Evolutionary conservation across 306 rosid species (phyloP), one percentile per base, ranked within the genome.

Genomic region (Cicer yamashitae): DNA sequence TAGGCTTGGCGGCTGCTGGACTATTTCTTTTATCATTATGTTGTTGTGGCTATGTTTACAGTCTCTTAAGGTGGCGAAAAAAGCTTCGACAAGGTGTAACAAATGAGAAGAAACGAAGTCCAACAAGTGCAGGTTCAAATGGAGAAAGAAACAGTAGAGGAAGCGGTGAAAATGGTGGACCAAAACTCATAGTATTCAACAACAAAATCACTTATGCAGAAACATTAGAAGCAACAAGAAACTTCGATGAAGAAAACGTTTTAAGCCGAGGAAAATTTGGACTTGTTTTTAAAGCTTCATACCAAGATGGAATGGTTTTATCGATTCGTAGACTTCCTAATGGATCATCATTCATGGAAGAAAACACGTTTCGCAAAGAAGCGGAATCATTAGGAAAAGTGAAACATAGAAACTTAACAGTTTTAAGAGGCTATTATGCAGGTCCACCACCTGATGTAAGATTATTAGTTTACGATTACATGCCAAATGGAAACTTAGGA

Each of bases 401-500:
- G 38, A 90, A 87, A 88, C 97, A 92, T 50, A 69, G 96, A 1
- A 90, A 92, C 50, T 30, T 92, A 70, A 92, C 91, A 1, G 93
- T 90, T 20, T 77, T 92, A 5, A 86, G 97, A 2, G 97, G 97
- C 30, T 92, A 88, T 50, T 92, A 92, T 10, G 96, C 92, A 18
- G 97, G 94, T 12, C 83, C 91, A 25, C 83, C 91, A 10, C 85
- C 97, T 0, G 92, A 87, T 60, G 86, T 85, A 18, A 86, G 96
- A 81, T 88, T 92, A 9, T 83, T 90, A 7, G 92, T 90, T 17
- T 92, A 88, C 10, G 96, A 92, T 71, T 92, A 92, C 88, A 92
- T 92, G 97, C 97, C 97, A 4, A 92, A 92, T 71, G 97, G 96
- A 18, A 92, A 90, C 81, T 43, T 92, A 1, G 93, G 89, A 5